These are phyloP conservation scores for Clohesyomyces aquaticus DNA, from an alignment of 495 filamentous ascomycete species.

Conservation along the genomic window DNA sequence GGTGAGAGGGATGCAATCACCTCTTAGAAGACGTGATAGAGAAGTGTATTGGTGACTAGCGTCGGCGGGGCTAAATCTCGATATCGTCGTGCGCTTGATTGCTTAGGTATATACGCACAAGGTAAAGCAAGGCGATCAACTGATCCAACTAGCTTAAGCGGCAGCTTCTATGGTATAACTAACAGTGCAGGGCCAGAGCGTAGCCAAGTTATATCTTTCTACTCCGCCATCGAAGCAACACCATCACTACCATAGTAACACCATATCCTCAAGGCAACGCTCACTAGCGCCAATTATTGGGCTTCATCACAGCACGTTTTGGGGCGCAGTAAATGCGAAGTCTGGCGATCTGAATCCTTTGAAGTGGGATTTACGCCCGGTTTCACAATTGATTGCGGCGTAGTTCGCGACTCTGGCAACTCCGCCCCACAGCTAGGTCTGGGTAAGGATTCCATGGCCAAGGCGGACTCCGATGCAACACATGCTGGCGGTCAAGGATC, in stretches of 20 bases:
- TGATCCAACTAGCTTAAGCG: too few relatives aligned
- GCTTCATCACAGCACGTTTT: conserved; percentile 16
- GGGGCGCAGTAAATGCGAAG: conserved; percentile 2
- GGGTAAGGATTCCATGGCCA: neutral
- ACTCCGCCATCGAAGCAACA: conserved; percentile 10
- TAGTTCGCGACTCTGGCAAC: conserved; percentile 1
- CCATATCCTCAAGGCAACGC: too few relatives aligned
- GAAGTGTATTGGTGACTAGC: too few relatives aligned
- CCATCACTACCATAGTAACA: conserved; percentile 4
- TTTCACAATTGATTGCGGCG: conserved; percentile 14
- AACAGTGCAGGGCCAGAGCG: conserved; percentile 1
- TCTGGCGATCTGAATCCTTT: conserved; percentile 7
- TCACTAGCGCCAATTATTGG: conserved; percentile 7
- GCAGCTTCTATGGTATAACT: too few relatives aligned
- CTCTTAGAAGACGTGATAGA: too few relatives aligned
- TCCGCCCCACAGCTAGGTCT: conserved; percentile 4
- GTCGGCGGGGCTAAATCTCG: too few relatives aligned
- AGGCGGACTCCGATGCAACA: conserved; percentile 11
- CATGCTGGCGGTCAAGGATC: conserved; percentile 4
- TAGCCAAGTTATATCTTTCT: conserved; percentile 9
- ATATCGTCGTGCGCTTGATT: too few relatives aligned
- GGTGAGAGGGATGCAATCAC: too few relatives aligned
- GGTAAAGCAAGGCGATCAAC: too few relatives aligned
- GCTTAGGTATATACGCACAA: too few relatives aligned
- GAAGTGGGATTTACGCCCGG: neutral